phyloP scores from a whole-genome alignment of 306 rosid genomes.

The Pterocarpus macrocarpus region DNA sequence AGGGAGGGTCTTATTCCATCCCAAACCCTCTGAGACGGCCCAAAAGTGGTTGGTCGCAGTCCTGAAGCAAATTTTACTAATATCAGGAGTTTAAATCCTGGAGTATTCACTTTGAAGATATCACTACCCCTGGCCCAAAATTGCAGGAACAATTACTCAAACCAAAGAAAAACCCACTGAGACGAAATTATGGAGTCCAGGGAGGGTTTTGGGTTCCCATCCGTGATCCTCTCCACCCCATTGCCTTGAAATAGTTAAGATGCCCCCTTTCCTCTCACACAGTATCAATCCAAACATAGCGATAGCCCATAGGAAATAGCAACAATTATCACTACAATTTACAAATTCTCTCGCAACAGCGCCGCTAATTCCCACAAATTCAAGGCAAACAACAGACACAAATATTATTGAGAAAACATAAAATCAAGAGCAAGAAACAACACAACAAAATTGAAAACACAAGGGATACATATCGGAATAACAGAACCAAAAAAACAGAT shows the following conservation, averaged over 20 bases:
- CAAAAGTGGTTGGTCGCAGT: no score
- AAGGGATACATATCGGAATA: no score
- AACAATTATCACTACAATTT: not conserved
- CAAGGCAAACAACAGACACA: not conserved
- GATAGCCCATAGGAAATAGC: not conserved
- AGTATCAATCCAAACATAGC: not conserved
- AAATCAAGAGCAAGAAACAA: no score
- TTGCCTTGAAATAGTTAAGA: not conserved
- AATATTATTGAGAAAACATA: no score
- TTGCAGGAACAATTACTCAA: no score
- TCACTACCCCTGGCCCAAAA: no score
- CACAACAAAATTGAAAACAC: not conserved
- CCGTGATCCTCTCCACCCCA: not conserved
- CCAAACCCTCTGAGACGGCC: not conserved
- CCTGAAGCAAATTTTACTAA: no score
- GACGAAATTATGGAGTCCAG: not conserved
- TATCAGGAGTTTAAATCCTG: no score
- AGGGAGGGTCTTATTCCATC: not conserved
- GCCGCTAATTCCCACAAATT: not conserved
- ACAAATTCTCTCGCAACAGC: not conserved
- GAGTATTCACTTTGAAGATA: no score
- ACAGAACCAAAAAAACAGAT: not conserved
- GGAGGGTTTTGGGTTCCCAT: not conserved
- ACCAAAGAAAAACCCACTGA: not conserved
- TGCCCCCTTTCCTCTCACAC: not conserved